These are phyloP conservation scores for Cenchrus fungigraminus DNA, from an alignment of 176 grass and related monocot species.

Conservation along the genomic window DNA sequence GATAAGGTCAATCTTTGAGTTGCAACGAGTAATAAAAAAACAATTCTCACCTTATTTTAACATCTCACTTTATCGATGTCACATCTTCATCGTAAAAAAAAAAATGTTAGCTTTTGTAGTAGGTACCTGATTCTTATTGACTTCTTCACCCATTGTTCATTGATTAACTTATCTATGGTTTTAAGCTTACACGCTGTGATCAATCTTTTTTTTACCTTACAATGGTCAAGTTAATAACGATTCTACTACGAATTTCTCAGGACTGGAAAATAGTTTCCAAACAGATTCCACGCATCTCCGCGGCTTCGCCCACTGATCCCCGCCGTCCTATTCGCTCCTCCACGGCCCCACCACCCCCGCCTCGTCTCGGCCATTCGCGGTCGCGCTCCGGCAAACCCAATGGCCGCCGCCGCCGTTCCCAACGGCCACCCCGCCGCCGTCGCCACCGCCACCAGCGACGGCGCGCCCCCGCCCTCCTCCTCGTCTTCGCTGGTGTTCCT, in stretches of 20 bases:
- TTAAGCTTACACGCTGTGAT: too few species aligned
- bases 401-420: constrained; percentile 44
- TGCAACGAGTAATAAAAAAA: too few species aligned
- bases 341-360: background rate
- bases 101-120: too few species aligned
- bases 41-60: too few species aligned
- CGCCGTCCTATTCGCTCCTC: background rate
- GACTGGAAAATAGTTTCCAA: background rate
- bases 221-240: too few species aligned
- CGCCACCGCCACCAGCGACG: background rate
- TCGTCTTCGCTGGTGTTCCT: constrained; percentile 88
- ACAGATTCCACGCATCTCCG: constrained; percentile 19
- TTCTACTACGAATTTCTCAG: background rate
- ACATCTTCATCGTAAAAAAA: too few species aligned
- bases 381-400: constrained; percentile 28
- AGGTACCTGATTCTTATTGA: too few species aligned
- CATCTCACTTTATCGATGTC: too few species aligned
- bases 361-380: constrained; percentile 19
- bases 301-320: background rate
- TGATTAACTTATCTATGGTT: too few species aligned
- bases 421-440: constrained; percentile 20
- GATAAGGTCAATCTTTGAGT: too few species aligned
- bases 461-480: constrained; percentile 39
- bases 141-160: too few species aligned
- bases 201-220: too few species aligned